Evolutionary conservation across 371 early-diverging fungal genomes (phyloP).

Genomic region (Amoeboaphelidium occidentale): DNA sequence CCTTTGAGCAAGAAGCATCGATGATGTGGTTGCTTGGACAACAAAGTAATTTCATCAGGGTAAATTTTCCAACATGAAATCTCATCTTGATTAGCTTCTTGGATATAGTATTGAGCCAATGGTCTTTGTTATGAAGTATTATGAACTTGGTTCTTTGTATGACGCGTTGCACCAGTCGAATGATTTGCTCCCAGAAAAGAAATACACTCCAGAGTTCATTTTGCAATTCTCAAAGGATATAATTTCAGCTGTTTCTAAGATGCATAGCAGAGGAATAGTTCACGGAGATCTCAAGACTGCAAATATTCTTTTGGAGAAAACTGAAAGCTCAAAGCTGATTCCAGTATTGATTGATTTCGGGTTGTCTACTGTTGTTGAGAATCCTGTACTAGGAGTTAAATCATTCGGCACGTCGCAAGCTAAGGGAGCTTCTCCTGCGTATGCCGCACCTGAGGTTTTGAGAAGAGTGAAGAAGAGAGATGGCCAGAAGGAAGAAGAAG

Average conservation of each 20-base stretch:
- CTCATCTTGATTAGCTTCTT: neutral
- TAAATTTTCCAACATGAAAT: no score
- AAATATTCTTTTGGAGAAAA: neutral
- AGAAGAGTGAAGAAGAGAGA: no score
- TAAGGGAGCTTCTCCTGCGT: neutral
- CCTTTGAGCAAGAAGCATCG: no score
- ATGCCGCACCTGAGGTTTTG: neutral
- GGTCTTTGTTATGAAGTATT: neutral
- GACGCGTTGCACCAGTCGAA: neutral
- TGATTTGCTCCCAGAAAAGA: neutral
- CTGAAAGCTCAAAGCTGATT: neutral
- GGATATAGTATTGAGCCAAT: neutral
- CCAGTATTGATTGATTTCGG: neutral
- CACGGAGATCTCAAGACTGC: neutral
- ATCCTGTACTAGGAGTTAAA: neutral
- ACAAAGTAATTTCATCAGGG: no score
- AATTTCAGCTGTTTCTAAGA: neutral
- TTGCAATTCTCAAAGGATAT: neutral
- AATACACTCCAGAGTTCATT: neutral
- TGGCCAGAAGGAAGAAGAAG: no score
- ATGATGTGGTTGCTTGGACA: no score
- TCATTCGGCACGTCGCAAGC: neutral
- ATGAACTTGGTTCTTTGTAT: neutral
- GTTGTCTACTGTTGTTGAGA: neutral
- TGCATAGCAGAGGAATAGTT: neutral